These are phyloP conservation scores for Yamadazyma oceani DNA, from an alignment of 1,139 yeast species.

Conservation along the genomic window DNA sequence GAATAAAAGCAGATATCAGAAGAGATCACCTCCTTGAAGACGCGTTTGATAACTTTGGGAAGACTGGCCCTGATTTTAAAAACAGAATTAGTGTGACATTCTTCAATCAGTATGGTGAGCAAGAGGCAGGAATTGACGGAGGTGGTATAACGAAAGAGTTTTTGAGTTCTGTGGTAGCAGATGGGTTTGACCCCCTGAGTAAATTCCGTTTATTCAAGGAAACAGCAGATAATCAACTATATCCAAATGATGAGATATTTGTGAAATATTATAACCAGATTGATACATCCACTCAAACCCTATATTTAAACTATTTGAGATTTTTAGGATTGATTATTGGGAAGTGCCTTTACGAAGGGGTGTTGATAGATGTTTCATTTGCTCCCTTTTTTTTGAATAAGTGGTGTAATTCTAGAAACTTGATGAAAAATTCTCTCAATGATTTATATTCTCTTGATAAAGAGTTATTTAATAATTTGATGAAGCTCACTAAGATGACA, in stretches of 20 bases:
- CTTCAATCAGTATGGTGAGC: slow-evolving; percentile 67
- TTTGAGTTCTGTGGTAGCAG: slow-evolving; percentile 67
- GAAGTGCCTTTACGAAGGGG: slow-evolving; percentile 84
- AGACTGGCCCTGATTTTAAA: slow-evolving; percentile 50
- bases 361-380: slow-evolving; percentile 78
- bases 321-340: slow-evolving; percentile 85
- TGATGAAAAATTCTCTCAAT: slow-evolving; percentile 63
- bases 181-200: slow-evolving; percentile 56
- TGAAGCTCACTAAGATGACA: slow-evolving; percentile 58
- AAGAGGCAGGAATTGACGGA: slow-evolving; percentile 92
- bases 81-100: slow-evolving; percentile 63
- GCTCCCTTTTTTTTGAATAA: slow-evolving; percentile 84
- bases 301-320: slow-evolving; percentile 42
- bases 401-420: slow-evolving; percentile 45
- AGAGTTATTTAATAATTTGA: slow-evolving; percentile 63
- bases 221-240: slow-evolving; percentile 55
- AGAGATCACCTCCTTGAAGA: slow-evolving; percentile 73
- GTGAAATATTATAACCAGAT: slow-evolving; percentile 24
- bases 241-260: slow-evolving; percentile 69
- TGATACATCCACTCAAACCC: slow-evolving; percentile 28
- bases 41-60: slow-evolving; percentile 61
- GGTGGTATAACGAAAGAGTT: slow-evolving; percentile 96
- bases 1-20: slow-evolving; percentile 54
- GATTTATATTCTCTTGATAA: slow-evolving; percentile 74
- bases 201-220: slow-evolving; percentile 45